phyloP scores from a whole-genome alignment of 2,329 filamentous ascomycete genomes.

The Fusarium liriodendri region DNA sequence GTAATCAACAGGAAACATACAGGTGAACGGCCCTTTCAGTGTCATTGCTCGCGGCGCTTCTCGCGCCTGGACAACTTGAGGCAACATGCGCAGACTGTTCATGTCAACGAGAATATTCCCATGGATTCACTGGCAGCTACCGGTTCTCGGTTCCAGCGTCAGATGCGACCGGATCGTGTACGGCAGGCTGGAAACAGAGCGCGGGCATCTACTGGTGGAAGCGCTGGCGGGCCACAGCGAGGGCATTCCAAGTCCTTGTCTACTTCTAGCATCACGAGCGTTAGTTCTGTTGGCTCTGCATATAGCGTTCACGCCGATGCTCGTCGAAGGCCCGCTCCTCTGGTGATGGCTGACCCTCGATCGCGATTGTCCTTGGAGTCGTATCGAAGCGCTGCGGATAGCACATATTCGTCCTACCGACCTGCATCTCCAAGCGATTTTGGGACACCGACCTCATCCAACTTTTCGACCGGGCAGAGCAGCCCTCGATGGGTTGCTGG shows the following conservation, averaged over 20 bases:
- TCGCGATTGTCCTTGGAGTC: constrained; percentile 76
- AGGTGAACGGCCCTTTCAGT: constrained; percentile 95
- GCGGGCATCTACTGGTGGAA: constrained; percentile 81
- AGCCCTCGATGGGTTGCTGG: constrained; percentile 80
- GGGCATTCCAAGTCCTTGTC: constrained; percentile 90
- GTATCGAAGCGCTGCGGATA: constrained; percentile 72
- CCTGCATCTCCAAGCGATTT: constrained; percentile 78
- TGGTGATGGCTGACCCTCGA: constrained; percentile 84
- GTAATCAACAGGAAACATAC: constrained; percentile 82
- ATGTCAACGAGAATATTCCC: constrained; percentile 97
- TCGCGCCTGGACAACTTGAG: constrained; percentile 94
- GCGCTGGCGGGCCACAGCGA: constrained; percentile 75
- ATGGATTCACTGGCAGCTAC: constrained; percentile 92
- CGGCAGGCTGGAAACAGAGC: constrained; percentile 78
- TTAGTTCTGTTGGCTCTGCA: constrained; percentile 73
- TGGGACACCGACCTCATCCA: constrained; percentile 85
- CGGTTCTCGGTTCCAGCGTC: constrained; percentile 90
- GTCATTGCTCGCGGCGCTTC: constrained; percentile 92
- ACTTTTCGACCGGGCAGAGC: constrained; percentile 80
- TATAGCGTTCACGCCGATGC: constrained; percentile 74
- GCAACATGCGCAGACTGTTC: constrained; percentile 97
- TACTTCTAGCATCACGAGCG: constrained; percentile 85
- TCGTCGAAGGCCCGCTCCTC: constrained; percentile 80
- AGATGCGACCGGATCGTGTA: constrained; percentile 88
- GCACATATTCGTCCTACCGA: constrained; percentile 69